Evolutionary conservation across 768 basidiomycete genomes (phyloP).

Genomic region (Pilatotrama ljubarskyi): DNA sequence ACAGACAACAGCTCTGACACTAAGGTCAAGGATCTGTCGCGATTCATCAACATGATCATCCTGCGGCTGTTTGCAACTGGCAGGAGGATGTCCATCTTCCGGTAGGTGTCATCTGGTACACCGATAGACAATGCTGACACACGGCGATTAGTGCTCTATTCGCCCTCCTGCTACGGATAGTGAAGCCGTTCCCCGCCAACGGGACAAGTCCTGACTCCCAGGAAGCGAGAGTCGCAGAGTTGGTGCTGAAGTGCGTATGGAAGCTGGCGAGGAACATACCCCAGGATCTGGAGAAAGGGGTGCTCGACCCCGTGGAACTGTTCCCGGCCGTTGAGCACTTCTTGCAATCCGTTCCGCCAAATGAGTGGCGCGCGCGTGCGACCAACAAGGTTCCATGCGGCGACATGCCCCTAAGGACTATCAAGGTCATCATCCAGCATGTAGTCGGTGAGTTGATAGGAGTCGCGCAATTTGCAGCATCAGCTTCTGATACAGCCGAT

Average conservation of each 20-base stretch:
- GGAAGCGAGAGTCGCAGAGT: conserved; percentile 86
- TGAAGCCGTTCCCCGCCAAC: conserved; percentile 79
- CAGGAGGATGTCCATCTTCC: conserved; percentile 86
- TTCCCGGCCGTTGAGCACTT: conserved; percentile 94
- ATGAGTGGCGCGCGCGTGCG: conserved; percentile 92
- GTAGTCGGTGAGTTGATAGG: conserved; percentile 74
- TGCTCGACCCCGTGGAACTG: conserved; percentile 83
- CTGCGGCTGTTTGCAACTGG: conserved; percentile 90
- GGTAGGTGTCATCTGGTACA: conserved; percentile 48
- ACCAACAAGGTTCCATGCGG: conserved; percentile 91
- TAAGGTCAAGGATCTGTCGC: conserved; percentile 89
- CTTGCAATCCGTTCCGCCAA: conserved; percentile 88
- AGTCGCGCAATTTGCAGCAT: background rate
- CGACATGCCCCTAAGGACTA: conserved; percentile 96
- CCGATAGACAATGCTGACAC: background rate
- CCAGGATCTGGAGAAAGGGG: conserved; percentile 78
- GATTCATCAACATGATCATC: conserved; percentile 99
- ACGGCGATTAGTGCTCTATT: conserved; percentile 64
- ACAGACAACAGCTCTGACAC: conserved; percentile 85
- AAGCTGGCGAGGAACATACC: conserved; percentile 94
- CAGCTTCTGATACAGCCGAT: background rate
- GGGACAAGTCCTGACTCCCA: conserved; percentile 74
- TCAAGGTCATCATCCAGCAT: conserved; percentile 98
- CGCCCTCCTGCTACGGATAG: conserved; percentile 75
- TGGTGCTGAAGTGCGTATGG: conserved; percentile 97